Evolutionary conservation across 2,329 filamentous ascomycete genomes (phyloP).

Genomic region (Verticillium tricorpus): DNA sequence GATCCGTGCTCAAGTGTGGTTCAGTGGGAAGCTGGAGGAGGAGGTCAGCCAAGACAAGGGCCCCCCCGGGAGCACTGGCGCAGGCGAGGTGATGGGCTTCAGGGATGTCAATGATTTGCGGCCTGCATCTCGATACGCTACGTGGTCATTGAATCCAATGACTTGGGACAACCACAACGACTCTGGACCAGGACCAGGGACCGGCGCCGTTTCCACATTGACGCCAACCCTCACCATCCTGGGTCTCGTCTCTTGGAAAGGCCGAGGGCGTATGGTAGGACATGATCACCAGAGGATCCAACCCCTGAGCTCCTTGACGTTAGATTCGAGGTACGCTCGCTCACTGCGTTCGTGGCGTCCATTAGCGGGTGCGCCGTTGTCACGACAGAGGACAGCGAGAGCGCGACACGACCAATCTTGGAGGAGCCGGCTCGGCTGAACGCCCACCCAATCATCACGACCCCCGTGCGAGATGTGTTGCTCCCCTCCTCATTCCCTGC

Average conservation of each 20-base stretch:
- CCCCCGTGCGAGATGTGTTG: background rate
- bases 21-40: background rate
- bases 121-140: conserved; percentile 1
- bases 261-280: background rate
- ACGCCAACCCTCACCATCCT: background rate
- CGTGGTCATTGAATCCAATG: background rate
- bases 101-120: conserved; percentile 1
- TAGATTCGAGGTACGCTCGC: background rate
- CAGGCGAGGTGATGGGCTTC: background rate
- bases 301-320: too few species aligned
- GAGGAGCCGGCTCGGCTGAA: background rate
- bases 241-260: background rate
- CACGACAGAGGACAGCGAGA: background rate
- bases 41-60: background rate
- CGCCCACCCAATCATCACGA: background rate
- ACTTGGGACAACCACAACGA: background rate
- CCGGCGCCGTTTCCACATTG: background rate
- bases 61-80: background rate
- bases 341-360: conserved; percentile 4
- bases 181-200: background rate
- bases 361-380: conserved; percentile 1
- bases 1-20: background rate
- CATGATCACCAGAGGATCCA: too few species aligned
- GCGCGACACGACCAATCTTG: background rate
- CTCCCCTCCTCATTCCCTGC: background rate